These are phyloP conservation scores for Cladosporium phlei DNA, from an alignment of 2,329 filamentous ascomycete species.

Conservation along the genomic window DNA sequence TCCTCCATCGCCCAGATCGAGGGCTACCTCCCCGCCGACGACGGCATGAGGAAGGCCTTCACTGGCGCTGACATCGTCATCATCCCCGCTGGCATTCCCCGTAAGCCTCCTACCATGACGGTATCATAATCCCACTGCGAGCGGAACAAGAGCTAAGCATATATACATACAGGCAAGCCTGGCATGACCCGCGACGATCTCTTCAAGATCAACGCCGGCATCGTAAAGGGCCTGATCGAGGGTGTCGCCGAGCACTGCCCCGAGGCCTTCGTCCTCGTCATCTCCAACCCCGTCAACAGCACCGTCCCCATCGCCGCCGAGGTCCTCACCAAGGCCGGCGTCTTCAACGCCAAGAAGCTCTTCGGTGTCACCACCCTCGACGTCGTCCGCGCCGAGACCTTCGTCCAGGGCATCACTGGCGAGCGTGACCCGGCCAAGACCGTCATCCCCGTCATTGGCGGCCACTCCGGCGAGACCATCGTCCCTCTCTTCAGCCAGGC, in stretches of 20 bases:
- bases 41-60: slow-evolving; percentile 79
- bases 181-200: slow-evolving; percentile 99
- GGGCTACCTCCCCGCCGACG: slow-evolving; percentile 80
- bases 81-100: slow-evolving; percentile 96
- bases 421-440: slow-evolving; percentile 77
- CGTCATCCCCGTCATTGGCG: slow-evolving; percentile 87
- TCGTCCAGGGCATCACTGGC: slow-evolving; percentile 80
- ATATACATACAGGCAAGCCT: slow-evolving; percentile 73
- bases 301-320: slow-evolving; percentile 97
- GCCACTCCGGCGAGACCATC: slow-evolving; percentile 97
- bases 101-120: slow-evolving; percentile 44
- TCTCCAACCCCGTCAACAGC: slow-evolving; percentile 99
- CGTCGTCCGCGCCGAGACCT: slow-evolving; percentile 96
- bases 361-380: slow-evolving; percentile 99
- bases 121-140: background rate
- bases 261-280: slow-evolving; percentile 92
- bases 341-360: slow-evolving; percentile 91
- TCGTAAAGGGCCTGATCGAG: slow-evolving; percentile 90
- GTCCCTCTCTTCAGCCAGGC: slow-evolving; percentile 95
- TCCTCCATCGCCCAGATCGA: slow-evolving; percentile 81
- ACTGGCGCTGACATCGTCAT: slow-evolving; percentile 93
- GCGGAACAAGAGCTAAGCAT: slow-evolving; percentile 15
- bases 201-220: slow-evolving; percentile 99
- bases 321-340: slow-evolving; percentile 85
- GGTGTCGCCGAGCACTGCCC: slow-evolving; percentile 81